Percentiles rank a stretch among this genome's conserved stretches.
Evolutionary conservation across 257 asterid species (phyloP).

Genomic region (Cruciata laevipes): DNA sequence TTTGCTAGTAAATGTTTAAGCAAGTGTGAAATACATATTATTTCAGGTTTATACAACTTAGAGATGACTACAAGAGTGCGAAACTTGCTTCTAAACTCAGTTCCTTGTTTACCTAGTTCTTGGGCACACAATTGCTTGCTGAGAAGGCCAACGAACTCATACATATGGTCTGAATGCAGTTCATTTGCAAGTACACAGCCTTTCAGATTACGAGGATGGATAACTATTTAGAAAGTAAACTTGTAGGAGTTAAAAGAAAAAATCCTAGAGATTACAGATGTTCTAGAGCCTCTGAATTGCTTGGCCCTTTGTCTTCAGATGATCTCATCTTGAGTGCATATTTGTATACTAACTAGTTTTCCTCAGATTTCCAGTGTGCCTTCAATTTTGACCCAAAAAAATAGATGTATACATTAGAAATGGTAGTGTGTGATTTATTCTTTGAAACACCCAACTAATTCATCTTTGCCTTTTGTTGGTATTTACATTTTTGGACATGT

Average conservation of each 20-base stretch:
- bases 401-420: background rate
- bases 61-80: constrained; percentile 97
- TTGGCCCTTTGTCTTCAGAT: background rate
- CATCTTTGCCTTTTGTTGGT: background rate
- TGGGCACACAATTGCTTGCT: constrained; percentile 8
- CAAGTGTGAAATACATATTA: constrained; percentile 11
- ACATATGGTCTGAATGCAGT: background rate
- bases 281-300: background rate
- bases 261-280: background rate
- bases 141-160: background rate
- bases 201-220: background rate
- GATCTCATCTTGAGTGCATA: constrained; percentile 3
- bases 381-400: background rate
- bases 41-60: constrained; percentile 92
- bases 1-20: background rate
- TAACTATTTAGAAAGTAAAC: background rate
- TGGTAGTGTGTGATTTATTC: background rate
- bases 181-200: background rate
- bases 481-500: background rate
- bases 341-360: background rate
- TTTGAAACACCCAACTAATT: background rate
- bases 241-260: background rate
- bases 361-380: background rate
- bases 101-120: constrained; percentile 50
- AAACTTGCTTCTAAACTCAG: constrained; percentile 81